phyloP scores from a whole-genome alignment of 805 yeast genomes.

The Saturnispora dispora region DNA sequence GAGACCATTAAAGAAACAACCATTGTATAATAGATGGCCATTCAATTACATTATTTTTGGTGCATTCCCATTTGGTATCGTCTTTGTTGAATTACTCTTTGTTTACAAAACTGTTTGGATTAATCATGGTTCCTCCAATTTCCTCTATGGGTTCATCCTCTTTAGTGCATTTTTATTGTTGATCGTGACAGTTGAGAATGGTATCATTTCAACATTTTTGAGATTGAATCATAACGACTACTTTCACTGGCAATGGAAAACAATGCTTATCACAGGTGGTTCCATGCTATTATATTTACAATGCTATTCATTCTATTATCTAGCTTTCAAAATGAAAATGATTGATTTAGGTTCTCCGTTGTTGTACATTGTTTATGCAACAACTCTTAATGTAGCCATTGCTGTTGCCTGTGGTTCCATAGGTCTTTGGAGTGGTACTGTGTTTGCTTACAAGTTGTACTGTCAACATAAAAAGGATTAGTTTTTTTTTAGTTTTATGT shows the following conservation, averaged over 20 bases:
- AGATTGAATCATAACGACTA: conserved; percentile 43
- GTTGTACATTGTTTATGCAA: conserved; percentile 64
- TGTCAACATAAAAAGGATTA: conserved; percentile 28
- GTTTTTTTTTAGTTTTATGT: neutral
- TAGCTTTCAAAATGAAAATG: conserved; percentile 46
- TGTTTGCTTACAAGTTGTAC: conserved; percentile 57
- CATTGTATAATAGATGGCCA: conserved; percentile 25
- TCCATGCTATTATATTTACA: conserved; percentile 67
- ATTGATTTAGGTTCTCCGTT: conserved; percentile 59
- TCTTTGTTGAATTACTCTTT: conserved; percentile 69
- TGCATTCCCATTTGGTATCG: conserved; percentile 65
- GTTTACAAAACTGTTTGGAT: conserved; percentile 72
- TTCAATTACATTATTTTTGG: conserved; percentile 48
- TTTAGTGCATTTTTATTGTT: conserved; percentile 50
- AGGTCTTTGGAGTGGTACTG: conserved; percentile 56
- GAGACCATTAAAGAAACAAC: conserved; percentile 20
- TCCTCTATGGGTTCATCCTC: conserved; percentile 56
- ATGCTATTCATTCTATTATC: conserved; percentile 60
- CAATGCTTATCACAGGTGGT: conserved; percentile 58
- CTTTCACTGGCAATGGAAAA: conserved; percentile 76
- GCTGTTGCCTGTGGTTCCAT: conserved; percentile 71
- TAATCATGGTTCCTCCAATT: conserved; percentile 56
- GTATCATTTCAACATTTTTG: conserved; percentile 60
- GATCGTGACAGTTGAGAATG: conserved; percentile 59
- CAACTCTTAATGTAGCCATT: conserved; percentile 50